Base-by-base conservation (phyloP, 2,329 filamentous ascomycete genomes). In the Fusarium protoensiforme region DNA sequence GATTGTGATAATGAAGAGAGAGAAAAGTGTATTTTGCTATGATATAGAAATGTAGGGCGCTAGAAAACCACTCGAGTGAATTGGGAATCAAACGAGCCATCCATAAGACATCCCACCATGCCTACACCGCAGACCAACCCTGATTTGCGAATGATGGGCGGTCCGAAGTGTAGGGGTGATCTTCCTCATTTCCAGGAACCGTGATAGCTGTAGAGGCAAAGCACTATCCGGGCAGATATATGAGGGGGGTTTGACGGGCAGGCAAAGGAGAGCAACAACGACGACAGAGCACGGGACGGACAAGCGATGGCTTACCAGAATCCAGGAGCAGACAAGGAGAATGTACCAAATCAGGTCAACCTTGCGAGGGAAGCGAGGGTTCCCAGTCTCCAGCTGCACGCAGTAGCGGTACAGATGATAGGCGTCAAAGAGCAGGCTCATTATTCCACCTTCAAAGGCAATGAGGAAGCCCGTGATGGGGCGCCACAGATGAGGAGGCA, bases 151-250 rank as follows among this genome's bases (percentile, higher is more conserved):
- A 93, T 91, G 87, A 90, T 85, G 87, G 88, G 85, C 85, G 84
- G 82, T 77, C 79, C 77, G 81, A 87, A 87, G 86, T 88, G 88
- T 86, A 90, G 89, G 91, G 92, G 91, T 89, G 86, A 90, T 94
- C 92, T 94, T 88, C 92, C 92, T 94, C 92, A 87, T 84, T 91
- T 93, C 86, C 92, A 94, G 92, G 92, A 94, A 94, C 92, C 92
- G 92, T 87, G 88, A 92, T 92, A 93, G 92, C 87, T 90, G 92
- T 88, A 79, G 83, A 82, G 84, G 88, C 84, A 83, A 72, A 79
- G 80, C 87, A 87, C 92, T 93, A 92, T 90, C 89, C 92, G 92
- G 92, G 92, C 92, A 94, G 92, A 93, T 93, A 91, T 87, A 86
- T 86, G 87, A 89, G 88, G 83, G 64, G 85, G 81, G 33, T 67